Evolutionary conservation across 2,329 filamentous ascomycete genomes (phyloP), one percentile per base, ranked within the genome.

Genomic region (Pseudogymnoascus sp.): DNA sequence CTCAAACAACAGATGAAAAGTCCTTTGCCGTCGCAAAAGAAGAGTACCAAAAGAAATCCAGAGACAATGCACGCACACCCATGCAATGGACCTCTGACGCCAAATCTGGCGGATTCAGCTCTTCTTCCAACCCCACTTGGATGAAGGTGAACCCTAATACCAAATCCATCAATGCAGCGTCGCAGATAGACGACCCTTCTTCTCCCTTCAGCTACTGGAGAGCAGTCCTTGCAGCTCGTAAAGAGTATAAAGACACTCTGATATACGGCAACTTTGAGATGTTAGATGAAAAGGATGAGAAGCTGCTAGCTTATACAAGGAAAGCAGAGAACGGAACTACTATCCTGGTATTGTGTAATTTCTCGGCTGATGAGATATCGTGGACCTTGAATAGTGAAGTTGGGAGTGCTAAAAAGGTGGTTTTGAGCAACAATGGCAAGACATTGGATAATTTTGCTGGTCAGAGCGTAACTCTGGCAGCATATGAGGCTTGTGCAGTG

Each of bases 21-120:
- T 68, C 68, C 8, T 67, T 69, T 18, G 70, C 75, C 18, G 67
- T 70, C 16, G 77, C 65, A 63, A 74, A 71, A 72, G 66, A 76
- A 66, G 75, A 80, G 8, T 74, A 84, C 67, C 79, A 81, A 64
- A 74, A 77, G 64, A 81, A 82, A 69, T 82, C 79, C 11, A 70
- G 87, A n/a, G 87, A 90, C 72, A 87, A 90, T 70, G 83, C 81
- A 14, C 79, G 87, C 37, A 82, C 84, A 0, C 86, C 86, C 0
- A 84, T 90, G 70, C 85, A 89, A 68, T 90, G 87, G 86, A 68
- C 72, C n/a, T 75, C 73, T 1, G 69, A 74, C 0, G 80, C 88
- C 62, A n/a, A n/a, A n/a, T 38, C 35, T 16, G 85, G 77, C 0
- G 87, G 87, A 20, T 90, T 90, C 73, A 38, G 35, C 6, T 38